These are phyloP conservation scores for Thamnidium elegans DNA, from an alignment of 192 early-diverging fungal genomes.

Conservation along the genomic window DNA sequence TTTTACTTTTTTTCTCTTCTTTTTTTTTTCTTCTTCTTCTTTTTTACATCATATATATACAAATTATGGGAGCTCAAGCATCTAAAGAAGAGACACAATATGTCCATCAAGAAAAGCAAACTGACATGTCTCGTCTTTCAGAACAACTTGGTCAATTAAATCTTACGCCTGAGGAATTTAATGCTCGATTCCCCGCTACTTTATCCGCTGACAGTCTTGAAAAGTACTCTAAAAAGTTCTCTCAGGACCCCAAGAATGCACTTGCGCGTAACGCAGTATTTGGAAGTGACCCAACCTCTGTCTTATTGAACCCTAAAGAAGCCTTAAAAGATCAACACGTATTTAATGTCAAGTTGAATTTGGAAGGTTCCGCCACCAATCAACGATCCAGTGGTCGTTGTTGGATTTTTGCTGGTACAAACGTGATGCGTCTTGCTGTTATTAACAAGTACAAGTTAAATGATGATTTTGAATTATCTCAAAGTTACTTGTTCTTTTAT, in stretches of 20 bases:
- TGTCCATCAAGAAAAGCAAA: conserved; percentile 3
- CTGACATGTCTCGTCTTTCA: neutral
- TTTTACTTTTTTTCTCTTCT: no score
- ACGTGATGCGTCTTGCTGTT: conserved; percentile 64
- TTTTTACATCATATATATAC: no score
- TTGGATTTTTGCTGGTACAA: conserved; percentile 81
- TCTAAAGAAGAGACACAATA: conserved; percentile 10
- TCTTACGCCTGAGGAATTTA: neutral
- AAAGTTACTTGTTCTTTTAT: conserved; percentile 63
- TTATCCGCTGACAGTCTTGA: conserved; percentile 25
- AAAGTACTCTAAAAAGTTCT: conserved; percentile 44
- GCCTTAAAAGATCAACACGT: conserved; percentile 51
- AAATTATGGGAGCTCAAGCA: conserved; percentile 18
- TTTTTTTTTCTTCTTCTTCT: no score
- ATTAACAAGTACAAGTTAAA: conserved; percentile 59
- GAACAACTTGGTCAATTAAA: neutral
- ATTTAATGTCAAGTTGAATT: conserved; percentile 53
- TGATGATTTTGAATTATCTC: conserved; percentile 77
- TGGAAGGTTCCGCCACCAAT: conserved; percentile 60
- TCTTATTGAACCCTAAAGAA: conserved; percentile 58
- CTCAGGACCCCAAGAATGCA: conserved; percentile 62
- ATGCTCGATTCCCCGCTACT: neutral
- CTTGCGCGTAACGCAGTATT: conserved; percentile 67
- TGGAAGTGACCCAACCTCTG: conserved; percentile 51
- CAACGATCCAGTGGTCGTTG: conserved; percentile 75